A percentile compares a stretch with the other conserved stretches of the same genome.
These are phyloP conservation scores for Bothriochloa decipiens DNA, from an alignment of 176 grass and related monocot genomes.

Conservation along the genomic window DNA sequence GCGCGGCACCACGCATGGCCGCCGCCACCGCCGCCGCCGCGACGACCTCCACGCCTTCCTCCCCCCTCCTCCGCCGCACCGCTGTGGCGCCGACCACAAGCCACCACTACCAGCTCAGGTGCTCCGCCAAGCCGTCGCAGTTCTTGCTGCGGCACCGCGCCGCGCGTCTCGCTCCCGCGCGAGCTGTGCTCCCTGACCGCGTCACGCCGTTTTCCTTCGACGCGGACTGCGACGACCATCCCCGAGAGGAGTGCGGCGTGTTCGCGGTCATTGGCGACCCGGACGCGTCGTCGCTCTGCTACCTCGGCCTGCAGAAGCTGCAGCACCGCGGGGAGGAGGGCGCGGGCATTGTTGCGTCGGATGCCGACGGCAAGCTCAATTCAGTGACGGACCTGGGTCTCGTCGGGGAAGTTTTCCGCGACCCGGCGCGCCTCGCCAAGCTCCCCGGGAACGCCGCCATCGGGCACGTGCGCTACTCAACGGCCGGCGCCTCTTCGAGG, in stretches of 20 bases:
- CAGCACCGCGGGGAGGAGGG: constrained; percentile 96
- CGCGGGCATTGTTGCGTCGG: constrained; percentile 70
- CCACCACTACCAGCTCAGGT: neutral
- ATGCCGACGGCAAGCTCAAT: constrained; percentile 45
- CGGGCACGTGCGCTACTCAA: constrained; percentile 89
- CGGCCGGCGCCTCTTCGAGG: constrained; percentile 56
- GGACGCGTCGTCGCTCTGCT: constrained; percentile 71
- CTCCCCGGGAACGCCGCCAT: constrained; percentile 68
- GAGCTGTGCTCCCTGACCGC: constrained; percentile 10
- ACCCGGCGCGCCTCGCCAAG: constrained; percentile 49
- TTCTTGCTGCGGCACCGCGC: constrained; percentile 37
- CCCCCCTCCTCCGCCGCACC: constrained; percentile 37
- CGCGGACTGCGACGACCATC: constrained; percentile 59
- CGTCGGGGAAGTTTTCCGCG: constrained; percentile 77
- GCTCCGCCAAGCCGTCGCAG: neutral
- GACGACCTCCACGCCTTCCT: constrained; percentile 21
- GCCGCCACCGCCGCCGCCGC: constrained; percentile 33
- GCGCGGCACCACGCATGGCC: constrained; percentile 31
- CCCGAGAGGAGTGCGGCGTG: constrained; percentile 94
- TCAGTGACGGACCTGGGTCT: constrained; percentile 75
- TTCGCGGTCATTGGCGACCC: constrained; percentile 86
- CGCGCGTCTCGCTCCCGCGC: neutral
- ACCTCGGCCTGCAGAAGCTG: constrained; percentile 81
- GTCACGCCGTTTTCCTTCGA: constrained; percentile 44
- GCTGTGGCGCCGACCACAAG: neutral